Conservation (phyloP, 1,139 yeast species). For the Sugiyamaella novakii region DNA sequence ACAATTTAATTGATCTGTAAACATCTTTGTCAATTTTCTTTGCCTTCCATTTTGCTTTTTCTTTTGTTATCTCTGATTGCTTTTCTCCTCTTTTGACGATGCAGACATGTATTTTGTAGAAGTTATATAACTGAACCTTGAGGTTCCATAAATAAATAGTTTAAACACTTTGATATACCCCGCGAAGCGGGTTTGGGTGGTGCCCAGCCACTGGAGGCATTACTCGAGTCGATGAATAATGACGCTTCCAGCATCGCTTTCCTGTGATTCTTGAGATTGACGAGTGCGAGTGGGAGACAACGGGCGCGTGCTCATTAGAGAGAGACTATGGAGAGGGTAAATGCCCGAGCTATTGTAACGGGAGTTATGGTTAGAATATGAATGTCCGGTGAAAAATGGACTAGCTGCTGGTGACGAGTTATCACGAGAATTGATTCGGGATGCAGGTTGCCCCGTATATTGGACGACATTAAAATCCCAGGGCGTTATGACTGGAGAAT, state of each 20-base stretch:
- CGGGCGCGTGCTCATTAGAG: constrained; percentile 8
- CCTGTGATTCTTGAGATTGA: constrained; percentile 16
- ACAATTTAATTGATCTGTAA: constrained; percentile 38
- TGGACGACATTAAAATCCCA: constrained; percentile 15
- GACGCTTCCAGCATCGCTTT: constrained; percentile 23
- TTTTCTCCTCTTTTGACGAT: constrained; percentile 6
- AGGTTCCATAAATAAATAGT: not conserved
- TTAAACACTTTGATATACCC: not conserved
- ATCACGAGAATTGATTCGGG: constrained; percentile 8
- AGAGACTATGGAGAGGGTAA: constrained; percentile 11
- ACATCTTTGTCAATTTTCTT: too few species aligned
- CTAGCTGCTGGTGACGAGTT: constrained; percentile 8
- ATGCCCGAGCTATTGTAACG: constrained; percentile 5
- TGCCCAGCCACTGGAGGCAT: not conserved
- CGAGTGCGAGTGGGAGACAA: constrained; percentile 14
- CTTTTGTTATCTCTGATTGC: not conserved
- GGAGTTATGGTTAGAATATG: not conserved
- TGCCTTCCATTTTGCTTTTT: not conserved
- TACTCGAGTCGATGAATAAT: constrained; percentile 21
- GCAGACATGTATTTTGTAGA: constrained; percentile 19
- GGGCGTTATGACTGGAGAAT: constrained; percentile 6
- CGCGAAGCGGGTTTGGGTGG: too few species aligned
- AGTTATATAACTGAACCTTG: constrained; percentile 5
- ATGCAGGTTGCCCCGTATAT: constrained; percentile 4
- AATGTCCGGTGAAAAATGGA: constrained; percentile 10